A percentile compares a stretch with the other conserved stretches of the same genome.
phyloP scores from a whole-genome alignment of 305 asterid genomes.

The Solanum hybrid region DNA sequence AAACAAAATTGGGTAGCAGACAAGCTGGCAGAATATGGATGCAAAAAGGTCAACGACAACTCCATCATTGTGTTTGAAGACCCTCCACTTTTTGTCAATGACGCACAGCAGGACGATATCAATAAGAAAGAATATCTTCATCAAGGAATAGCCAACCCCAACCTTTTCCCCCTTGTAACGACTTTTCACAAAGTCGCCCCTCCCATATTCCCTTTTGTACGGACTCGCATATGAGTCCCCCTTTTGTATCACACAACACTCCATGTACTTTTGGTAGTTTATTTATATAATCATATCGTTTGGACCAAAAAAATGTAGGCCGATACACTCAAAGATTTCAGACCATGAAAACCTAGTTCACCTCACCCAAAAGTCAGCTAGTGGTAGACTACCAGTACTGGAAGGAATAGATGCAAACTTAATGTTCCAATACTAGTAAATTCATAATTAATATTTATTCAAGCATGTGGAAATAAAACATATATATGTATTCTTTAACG shows the following conservation, averaged over 20 bases:
- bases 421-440: neutral
- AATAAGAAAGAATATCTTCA: neutral
- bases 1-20: neutral
- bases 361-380: neutral
- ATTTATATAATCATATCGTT: neutral
- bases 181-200: neutral
- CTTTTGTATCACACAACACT: neutral
- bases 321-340: neutral
- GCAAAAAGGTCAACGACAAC: neutral
- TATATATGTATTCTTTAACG: neutral
- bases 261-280: neutral
- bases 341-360: conserved; percentile 1
- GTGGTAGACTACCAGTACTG: neutral
- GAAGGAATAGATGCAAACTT: neutral
- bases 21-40: neutral
- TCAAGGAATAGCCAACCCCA: conserved; percentile 2
- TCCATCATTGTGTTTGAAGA: neutral
- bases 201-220: neutral
- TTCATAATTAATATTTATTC: conserved; percentile 3
- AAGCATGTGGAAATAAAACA: neutral
- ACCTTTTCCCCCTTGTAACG: neutral
- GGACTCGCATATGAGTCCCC: neutral
- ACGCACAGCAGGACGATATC: neutral
- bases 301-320: neutral
- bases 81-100: neutral